Evolutionary conservation across 2,329 filamentous ascomycete species (phyloP).

Genomic region (Verticillium alfalfae): DNA sequence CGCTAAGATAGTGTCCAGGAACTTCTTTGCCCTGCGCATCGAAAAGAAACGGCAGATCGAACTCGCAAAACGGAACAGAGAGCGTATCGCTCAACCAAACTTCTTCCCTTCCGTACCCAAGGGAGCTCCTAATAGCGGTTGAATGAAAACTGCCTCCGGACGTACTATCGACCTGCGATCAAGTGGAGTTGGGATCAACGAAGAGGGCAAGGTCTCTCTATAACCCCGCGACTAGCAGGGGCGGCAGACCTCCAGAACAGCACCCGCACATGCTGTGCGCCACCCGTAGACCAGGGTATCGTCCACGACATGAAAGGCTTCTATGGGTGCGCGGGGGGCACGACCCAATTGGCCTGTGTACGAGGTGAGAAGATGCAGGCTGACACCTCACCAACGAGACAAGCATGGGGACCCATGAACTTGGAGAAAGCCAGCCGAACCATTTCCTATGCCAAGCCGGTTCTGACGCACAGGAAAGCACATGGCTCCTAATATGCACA

Average conservation of each 20-base stretch:
- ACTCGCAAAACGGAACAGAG: constrained; percentile 72
- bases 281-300: neutral
- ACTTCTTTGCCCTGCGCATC: constrained; percentile 81
- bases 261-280: neutral
- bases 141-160: neutral
- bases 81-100: constrained; percentile 70
- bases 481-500: neutral
- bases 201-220: neutral
- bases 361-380: neutral
- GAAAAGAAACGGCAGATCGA: constrained; percentile 75
- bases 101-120: constrained; percentile 84
- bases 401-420: neutral
- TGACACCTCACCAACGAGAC: neutral
- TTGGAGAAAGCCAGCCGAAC: neutral
- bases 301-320: no score
- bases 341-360: neutral
- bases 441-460: neutral
- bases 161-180: neutral
- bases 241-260: neutral
- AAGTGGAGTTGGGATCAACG: neutral
- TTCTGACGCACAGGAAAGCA: neutral
- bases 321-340: neutral
- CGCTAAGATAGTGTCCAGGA: constrained; percentile 36
- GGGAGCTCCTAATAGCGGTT: constrained; percentile 33
- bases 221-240: neutral